Base-by-base conservation (phyloP, 768 basidiomycete genomes). In the Russula olivacea region DNA sequence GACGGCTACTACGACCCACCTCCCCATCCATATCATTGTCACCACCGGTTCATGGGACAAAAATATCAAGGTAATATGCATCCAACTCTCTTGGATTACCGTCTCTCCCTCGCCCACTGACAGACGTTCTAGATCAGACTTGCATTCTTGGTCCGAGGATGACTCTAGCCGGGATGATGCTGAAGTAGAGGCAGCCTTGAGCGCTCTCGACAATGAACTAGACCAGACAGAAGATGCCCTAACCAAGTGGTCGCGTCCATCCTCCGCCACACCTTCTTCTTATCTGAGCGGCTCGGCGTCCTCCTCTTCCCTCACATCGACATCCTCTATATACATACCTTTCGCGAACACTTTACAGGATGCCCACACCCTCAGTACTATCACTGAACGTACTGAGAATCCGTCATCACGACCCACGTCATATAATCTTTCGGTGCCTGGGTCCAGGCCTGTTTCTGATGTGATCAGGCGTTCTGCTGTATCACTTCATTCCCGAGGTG, bases 381-480 rank as follows among this genome's bases (percentile, higher is more conserved):
- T 93, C 63, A 83, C 89, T 3, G 91, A 93, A 71, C 81, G 79
- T 51, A 90, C 88, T 1, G 91, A 93, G 73, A 83, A 87, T 36
- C 76, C 78, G 2, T 74, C 75, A 0, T 81, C 87, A 0, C 83
- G 88, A 32, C 88, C 88, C 0, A 69, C 72, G 6, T 82, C 81
- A 4, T 71, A 75, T 59, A 72, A 70, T 5, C 68, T 68, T 45
- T 70, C 73, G 1, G 69, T 64, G 4, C 69, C 65, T 69, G 45
- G 69, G 63, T 67, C 61, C 62, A 70, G 61, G 57, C 76, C 80
- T 54, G 48, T 62, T 64, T 59, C 77, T 74, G 75, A 36, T 75
- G 79, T 43, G 76, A 78, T 23, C 82, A 84, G 55, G 76, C 72
- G 23, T 72, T 76, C 50, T 77, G 81, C 32, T 75, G 80, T 40